Evolutionary conservation across 2,329 filamentous ascomycete genomes (phyloP), one percentile per base, ranked within the genome.

Genomic region (Trichoderma hamatum): DNA sequence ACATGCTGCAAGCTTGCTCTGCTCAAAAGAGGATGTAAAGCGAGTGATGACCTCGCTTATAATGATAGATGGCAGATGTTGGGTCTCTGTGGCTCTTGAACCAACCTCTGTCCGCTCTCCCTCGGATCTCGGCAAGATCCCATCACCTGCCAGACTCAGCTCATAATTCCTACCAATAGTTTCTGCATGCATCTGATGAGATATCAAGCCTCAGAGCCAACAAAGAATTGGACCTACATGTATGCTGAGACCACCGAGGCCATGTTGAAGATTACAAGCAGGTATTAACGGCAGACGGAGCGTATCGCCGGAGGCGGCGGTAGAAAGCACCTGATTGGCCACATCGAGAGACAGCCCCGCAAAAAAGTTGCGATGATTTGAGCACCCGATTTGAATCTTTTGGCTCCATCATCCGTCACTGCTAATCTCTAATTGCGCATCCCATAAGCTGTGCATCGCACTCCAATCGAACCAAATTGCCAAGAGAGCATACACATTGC

Each of bases 281-380:
- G n/a, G n/a, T n/a, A n/a, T n/a, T n/a, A n/a, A n/a, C n/a, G n/a
- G n/a, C n/a, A n/a, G n/a, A n/a, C n/a, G n/a, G n/a, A n/a, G n/a
- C n/a, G n/a, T n/a, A n/a, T 34, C 59, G 4, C 43, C 21, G 26
- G 10, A 63, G 52, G 52, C n/a, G n/a, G 9, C 36, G 6, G 28
- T n/a, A 19, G 13, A 64, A 11, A 26, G 2, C 43, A 16, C 11
- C 54, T 59, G 28, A 67, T 67, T 67, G 64, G 64, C 54, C 26
- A 30, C 16, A 16, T 16, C 52, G 39, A 55, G 24, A 9, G 28
- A 19, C 16, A n/a, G n/a, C 61, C 46, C 68, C 68, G 68, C 36
- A 69, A 65, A 69, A 69, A 69, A 69, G 68, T 69, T 69, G 68
- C 54, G 24, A 65, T 65, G 60, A 51, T 49, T 68, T 54, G 49